Base-by-base conservation (phyloP, 108 stramenopile species). In the Parietichytrium sp. region DNA sequence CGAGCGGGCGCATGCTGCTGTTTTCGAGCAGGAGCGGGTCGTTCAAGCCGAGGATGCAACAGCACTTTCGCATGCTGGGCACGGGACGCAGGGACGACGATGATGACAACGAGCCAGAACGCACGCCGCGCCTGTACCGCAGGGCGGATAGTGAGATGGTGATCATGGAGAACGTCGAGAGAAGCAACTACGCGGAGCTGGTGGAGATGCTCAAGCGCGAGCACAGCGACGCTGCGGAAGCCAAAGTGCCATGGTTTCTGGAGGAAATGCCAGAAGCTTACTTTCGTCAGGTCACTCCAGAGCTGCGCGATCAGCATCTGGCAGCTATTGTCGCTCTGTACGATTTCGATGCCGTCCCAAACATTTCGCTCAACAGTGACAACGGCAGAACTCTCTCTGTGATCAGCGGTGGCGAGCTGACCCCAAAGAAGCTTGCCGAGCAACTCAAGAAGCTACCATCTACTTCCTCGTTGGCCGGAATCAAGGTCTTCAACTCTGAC, bases 231-330 rank as follows among this genome's bases (percentile, higher is more conserved):
- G 55, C 55, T 12, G 55, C 55, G 36, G 42, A 72, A 30, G 55
- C 42, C 55, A 72, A 72, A 38, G 96, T 97, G 23, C 96, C 96
- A 4, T 97, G 96, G 96, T 97, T 97, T 86, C 85, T 97, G 78
- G 84, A 92, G 7, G 93, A 93, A 26, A 96, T 97, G 96, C 96
- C 96, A 6, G 90, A 85, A 15, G 85, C 87, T 26, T 91, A 90
- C 82, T 98, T 98, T 87, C 87, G 91, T 1, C 95, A 96, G 83
- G 93, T 96, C 7, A 91, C 93, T 4, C 93, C 95, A 81, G 87
- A 89, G 51, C 91, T 94, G 61, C 92, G 96, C n/a, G 84, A 93
- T 85, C 94, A 97, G 86, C 98, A 98, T 88, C 91, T 98, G 79
- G 95, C 95, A 84, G 96, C 98, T 29, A 93, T 98, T 61, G 85